These are phyloP conservation scores for Arthroderma uncinatum DNA, from an alignment of 2,329 filamentous ascomycete genomes.

Conservation along the genomic window DNA sequence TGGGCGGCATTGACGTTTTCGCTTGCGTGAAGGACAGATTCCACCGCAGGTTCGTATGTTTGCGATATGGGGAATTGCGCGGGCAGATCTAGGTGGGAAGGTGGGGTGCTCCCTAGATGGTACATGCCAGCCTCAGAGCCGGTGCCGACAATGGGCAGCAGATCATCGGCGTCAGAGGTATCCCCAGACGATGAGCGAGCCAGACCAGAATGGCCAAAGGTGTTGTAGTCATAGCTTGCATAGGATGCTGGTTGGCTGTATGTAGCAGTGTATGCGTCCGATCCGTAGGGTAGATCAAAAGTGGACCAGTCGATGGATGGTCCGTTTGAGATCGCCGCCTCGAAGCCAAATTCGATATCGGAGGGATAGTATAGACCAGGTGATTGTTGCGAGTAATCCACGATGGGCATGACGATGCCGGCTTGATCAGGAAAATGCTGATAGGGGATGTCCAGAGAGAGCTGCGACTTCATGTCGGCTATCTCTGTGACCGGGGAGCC, in stretches of 20 bases:
- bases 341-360: conserved; percentile 31
- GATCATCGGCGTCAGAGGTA: conserved; percentile 39
- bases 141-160: conserved; percentile 24
- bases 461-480: conserved; percentile 26
- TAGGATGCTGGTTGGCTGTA: conserved; percentile 38
- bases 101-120: conserved; percentile 12
- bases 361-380: conserved; percentile 34
- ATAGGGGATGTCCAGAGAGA: conserved; percentile 33
- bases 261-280: conserved; percentile 27
- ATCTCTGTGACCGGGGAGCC: conserved; percentile 33
- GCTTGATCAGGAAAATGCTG: conserved; percentile 26
- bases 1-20: neutral
- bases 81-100: conserved; percentile 8
- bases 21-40: conserved; percentile 8
- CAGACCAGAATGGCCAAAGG: conserved; percentile 29
- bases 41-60: conserved; percentile 7
- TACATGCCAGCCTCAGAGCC: conserved; percentile 29
- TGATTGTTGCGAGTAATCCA: conserved; percentile 30
- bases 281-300: conserved; percentile 32
- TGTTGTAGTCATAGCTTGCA: conserved; percentile 36
- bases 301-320: conserved; percentile 40
- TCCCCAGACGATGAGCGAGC: conserved; percentile 40
- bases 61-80: conserved; percentile 4
- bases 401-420: conserved; percentile 23
- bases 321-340: conserved; percentile 29